phyloP scores from a whole-genome alignment of 2,329 filamentous ascomycete genomes.

The Clarireedia hainanense region DNA sequence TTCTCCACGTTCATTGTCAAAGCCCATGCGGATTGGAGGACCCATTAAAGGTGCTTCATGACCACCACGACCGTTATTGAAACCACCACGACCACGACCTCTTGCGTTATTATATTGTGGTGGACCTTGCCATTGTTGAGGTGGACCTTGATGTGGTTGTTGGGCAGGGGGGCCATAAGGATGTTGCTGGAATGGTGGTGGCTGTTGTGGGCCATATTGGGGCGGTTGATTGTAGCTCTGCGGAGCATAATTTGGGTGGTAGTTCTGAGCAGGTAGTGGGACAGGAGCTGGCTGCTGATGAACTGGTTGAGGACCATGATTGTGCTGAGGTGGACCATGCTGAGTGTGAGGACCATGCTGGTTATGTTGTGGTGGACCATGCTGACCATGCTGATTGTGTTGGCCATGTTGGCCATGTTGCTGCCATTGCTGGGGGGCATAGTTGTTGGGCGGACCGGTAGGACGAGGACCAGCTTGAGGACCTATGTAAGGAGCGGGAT shows the following conservation, averaged over 20 bases:
- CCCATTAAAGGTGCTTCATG: slow-evolving; percentile 41
- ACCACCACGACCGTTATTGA: slow-evolving; percentile 35
- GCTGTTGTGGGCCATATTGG: slow-evolving; percentile 30
- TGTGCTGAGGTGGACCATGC: slow-evolving; percentile 16
- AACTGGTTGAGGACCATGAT: slow-evolving; percentile 25
- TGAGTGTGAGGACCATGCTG: slow-evolving; percentile 13
- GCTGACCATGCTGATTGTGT: slow-evolving; percentile 9
- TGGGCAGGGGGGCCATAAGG: slow-evolving; percentile 31
- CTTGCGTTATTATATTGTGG: slow-evolving; percentile 30
- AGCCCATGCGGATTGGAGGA: slow-evolving; percentile 47
- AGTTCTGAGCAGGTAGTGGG: slow-evolving; percentile 45
- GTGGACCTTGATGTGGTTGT: slow-evolving; percentile 29
- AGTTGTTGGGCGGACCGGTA: slow-evolving; percentile 16
- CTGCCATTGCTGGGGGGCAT: slow-evolving; percentile 24
- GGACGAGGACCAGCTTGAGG: slow-evolving; percentile 25
- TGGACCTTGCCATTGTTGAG: slow-evolving; percentile 34
- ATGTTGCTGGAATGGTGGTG: slow-evolving; percentile 22
- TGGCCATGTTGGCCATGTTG: slow-evolving; percentile 14
- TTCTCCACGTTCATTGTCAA: slow-evolving; percentile 39
- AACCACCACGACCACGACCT: slow-evolving; percentile 30
- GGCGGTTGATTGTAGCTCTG: slow-evolving; percentile 40
- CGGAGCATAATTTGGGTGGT: slow-evolving; percentile 51
- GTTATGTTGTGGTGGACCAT: slow-evolving; percentile 13
- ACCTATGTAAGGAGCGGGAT: slow-evolving; percentile 27
- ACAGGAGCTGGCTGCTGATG: slow-evolving; percentile 26